Conservation (phyloP, 345 rosid species). For the Salix koriyanagi region DNA sequence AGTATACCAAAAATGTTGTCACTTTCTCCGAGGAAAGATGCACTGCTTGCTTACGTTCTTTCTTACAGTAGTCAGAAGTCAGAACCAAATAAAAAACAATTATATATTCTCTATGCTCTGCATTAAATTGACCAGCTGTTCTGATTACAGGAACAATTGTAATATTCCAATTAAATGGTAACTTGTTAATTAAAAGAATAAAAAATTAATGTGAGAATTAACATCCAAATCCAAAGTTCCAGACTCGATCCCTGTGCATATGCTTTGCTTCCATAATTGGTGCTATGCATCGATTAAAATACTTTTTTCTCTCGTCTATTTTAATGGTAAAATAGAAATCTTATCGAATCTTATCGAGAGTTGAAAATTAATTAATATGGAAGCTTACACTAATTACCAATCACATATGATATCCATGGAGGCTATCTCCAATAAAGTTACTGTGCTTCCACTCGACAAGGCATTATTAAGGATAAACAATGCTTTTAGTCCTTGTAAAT, state of each 20-base stretch:
- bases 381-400: not conserved
- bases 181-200: not conserved
- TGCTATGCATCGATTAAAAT: not conserved
- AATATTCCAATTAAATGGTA: not conserved
- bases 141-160: not conserved
- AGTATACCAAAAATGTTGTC: not conserved
- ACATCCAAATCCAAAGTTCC: not conserved
- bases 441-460: not conserved
- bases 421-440: slow-evolving; percentile 22
- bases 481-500: not conserved
- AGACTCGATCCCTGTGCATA: not conserved
- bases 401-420: not conserved
- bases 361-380: not conserved
- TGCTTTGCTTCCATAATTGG: not conserved
- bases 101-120: too few species aligned
- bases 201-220: not conserved
- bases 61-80: too few species aligned
- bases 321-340: not conserved
- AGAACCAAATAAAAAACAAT: too few species aligned
- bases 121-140: too few species aligned
- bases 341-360: not conserved
- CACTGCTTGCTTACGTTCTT: not conserved
- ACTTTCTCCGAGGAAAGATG: too few species aligned
- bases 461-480: not conserved
- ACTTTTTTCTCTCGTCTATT: not conserved